phyloP scores from a whole-genome alignment of 345 rosid genomes.

The Xanthoceras sorbifolium region DNA sequence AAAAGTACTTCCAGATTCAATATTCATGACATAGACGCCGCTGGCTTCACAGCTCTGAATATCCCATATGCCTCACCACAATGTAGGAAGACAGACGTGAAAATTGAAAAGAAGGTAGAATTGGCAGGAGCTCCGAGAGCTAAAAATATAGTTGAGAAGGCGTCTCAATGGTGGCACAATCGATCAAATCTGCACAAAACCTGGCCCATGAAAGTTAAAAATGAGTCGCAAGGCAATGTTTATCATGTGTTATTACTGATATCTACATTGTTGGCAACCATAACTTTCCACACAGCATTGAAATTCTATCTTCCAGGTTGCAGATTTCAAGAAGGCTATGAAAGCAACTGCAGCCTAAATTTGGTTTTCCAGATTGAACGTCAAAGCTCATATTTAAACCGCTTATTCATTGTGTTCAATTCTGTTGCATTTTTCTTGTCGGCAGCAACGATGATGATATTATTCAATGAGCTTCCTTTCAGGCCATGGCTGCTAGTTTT shows the following conservation, averaged over 20 bases:
- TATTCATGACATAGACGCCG: no score
- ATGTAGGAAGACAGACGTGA: neutral
- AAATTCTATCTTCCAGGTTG: neutral
- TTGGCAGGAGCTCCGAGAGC: neutral
- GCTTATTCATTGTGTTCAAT: neutral
- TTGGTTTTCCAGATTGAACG: neutral
- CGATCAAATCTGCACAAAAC: neutral
- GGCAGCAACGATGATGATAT: neutral
- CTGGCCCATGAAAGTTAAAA: neutral
- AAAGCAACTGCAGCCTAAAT: neutral
- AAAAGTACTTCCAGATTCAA: no score
- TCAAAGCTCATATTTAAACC: neutral
- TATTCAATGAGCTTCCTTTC: neutral
- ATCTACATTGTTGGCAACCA: neutral
- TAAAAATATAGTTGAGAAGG: neutral
- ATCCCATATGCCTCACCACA: neutral
- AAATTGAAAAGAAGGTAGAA: neutral
- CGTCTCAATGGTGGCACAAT: no score
- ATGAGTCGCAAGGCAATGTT: neutral
- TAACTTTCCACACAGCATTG: neutral
- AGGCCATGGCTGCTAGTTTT: neutral
- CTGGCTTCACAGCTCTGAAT: no score
- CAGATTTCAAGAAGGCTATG: neutral
- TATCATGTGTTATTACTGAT: neutral
- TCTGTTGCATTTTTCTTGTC: slow-evolving; percentile 12